phyloP scores from a whole-genome alignment of 805 yeast genomes.

The Spathaspora hagerdaliae region DNA sequence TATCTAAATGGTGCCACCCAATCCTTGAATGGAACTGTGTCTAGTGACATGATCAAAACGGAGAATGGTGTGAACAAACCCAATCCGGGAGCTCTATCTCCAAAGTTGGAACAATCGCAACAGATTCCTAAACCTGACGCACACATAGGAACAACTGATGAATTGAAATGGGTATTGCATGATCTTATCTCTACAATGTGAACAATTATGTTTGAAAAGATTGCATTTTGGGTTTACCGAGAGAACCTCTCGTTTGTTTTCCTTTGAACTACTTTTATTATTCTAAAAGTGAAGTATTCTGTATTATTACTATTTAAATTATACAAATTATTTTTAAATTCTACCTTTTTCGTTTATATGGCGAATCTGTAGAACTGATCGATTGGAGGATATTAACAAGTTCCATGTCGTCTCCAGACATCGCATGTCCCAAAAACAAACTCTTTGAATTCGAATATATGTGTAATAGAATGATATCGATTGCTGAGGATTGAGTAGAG shows the following conservation, averaged over 20 bases:
- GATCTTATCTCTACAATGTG: constrained; percentile 50
- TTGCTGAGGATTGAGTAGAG: neutral
- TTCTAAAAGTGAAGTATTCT: neutral
- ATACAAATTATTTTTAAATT: neutral
- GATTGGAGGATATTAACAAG: constrained; percentile 1
- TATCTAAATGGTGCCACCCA: neutral
- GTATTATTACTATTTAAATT: neutral
- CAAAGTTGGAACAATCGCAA: constrained; percentile 5
- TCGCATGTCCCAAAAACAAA: constrained; percentile 1
- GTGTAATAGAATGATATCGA: neutral
- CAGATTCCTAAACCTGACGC: constrained; percentile 16
- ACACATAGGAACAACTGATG: constrained; percentile 60
- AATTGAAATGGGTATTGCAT: constrained; percentile 66
- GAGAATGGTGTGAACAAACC: neutral
- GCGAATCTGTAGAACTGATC: constrained; percentile 8
- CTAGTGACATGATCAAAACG: neutral
- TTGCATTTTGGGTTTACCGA: neutral
- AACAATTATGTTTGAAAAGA: neutral
- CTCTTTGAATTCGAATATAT: constrained; percentile 1
- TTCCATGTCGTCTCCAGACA: neutral
- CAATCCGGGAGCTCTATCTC: neutral
- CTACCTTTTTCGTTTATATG: constrained; percentile 10
- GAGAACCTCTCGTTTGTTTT: neutral
- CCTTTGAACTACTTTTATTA: neutral
- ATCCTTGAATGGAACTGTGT: neutral